Evolutionary conservation across 2,329 filamentous ascomycete species (phyloP).

Genomic region (Penicillium occitanis): DNA sequence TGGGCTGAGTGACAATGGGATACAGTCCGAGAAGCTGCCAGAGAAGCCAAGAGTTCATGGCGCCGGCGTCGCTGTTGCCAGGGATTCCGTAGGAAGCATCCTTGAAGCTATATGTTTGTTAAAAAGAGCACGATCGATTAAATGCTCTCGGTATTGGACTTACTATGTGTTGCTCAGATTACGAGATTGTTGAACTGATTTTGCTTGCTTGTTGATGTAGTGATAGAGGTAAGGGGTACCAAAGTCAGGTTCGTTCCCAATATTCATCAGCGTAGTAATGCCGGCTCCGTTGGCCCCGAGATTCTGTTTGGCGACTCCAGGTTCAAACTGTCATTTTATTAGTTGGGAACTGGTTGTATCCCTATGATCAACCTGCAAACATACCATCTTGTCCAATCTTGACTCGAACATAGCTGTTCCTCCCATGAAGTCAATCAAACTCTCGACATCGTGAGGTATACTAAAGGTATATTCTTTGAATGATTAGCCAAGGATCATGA

Average conservation of each 20-base stretch:
- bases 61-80: slow-evolving; percentile 66
- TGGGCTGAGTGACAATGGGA: slow-evolving; percentile 49
- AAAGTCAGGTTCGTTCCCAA: slow-evolving; percentile 64
- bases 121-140: neutral
- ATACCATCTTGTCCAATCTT: slow-evolving; percentile 58
- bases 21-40: slow-evolving; percentile 54
- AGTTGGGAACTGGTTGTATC: neutral
- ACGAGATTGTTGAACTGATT: slow-evolving; percentile 61
- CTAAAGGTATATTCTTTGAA: slow-evolving; percentile 61
- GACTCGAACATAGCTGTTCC: slow-evolving; percentile 56
- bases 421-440: slow-evolving; percentile 55
- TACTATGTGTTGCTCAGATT: slow-evolving; percentile 57
- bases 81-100: slow-evolving; percentile 59
- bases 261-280: slow-evolving; percentile 59
- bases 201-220: slow-evolving; percentile 64
- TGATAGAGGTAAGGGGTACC: slow-evolving; percentile 68
- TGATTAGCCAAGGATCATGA: neutral
- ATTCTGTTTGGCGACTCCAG: slow-evolving; percentile 31
- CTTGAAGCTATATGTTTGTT: slow-evolving; percentile 47
- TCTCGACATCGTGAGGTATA: slow-evolving; percentile 63
- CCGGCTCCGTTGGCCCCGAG: slow-evolving; percentile 35
- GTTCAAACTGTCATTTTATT: slow-evolving; percentile 42
- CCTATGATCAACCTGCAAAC: neutral
- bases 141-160: neutral
- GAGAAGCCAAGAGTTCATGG: slow-evolving; percentile 52